Evolutionary conservation across 2,329 filamentous ascomycete genomes (phyloP).

Genomic region (Fusarium cicatricum): DNA sequence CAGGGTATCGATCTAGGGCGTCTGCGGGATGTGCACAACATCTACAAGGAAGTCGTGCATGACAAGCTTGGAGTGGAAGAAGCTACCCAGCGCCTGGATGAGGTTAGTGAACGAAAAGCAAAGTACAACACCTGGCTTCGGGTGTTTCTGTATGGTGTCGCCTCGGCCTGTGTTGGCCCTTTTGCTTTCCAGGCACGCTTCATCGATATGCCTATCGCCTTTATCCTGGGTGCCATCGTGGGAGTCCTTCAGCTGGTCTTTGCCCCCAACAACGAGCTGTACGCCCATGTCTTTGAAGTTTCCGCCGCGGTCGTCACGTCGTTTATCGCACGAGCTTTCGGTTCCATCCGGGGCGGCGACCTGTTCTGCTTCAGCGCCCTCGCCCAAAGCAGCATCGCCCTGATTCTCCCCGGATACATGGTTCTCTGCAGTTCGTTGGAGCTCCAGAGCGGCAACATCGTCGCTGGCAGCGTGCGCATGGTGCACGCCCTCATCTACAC

Average conservation of each 20-base stretch:
- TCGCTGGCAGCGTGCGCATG: constrained; percentile 77
- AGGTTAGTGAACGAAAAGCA: constrained; percentile 55
- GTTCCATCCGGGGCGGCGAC: constrained; percentile 66
- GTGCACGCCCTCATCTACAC: constrained; percentile 81
- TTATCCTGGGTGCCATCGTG: constrained; percentile 77
- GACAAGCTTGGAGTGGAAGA: constrained; percentile 78
- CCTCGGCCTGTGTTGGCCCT: constrained; percentile 78
- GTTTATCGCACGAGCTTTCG: constrained; percentile 73
- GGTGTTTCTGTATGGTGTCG: constrained; percentile 77
- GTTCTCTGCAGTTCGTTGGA: constrained; percentile 63
- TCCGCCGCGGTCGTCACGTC: constrained; percentile 70
- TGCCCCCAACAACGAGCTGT: constrained; percentile 76
- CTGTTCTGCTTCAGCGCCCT: constrained; percentile 77
- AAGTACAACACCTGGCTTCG: constrained; percentile 62
- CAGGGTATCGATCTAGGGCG: constrained; percentile 79
- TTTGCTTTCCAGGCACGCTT: constrained; percentile 81
- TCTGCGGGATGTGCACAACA: constrained; percentile 75
- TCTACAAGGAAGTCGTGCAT: constrained; percentile 85
- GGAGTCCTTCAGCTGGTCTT: constrained; percentile 78
- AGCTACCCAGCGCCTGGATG: constrained; percentile 68
- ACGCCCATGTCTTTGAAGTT: constrained; percentile 63
- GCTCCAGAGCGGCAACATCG: constrained; percentile 74
- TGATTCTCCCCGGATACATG: constrained; percentile 73
- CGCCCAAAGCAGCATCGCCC: constrained; percentile 75
- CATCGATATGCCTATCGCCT: constrained; percentile 81